Base-by-base conservation (phyloP, 805 yeast genomes). In the Lipomyces mesembrius region DNA sequence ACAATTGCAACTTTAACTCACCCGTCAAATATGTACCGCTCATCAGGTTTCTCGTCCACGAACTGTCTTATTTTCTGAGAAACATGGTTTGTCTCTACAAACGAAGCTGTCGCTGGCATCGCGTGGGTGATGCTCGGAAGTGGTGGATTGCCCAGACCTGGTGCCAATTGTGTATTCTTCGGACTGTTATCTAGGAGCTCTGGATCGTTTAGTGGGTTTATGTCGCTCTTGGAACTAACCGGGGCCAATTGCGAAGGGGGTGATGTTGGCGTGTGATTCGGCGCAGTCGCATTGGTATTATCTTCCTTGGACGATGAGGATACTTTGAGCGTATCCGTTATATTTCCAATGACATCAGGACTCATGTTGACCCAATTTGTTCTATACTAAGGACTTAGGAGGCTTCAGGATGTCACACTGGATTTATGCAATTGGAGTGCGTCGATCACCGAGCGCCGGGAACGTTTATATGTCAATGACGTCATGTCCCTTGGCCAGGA, bases 11-110 rank as follows among this genome's bases (percentile, higher is more conserved):
- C 57, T 4, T 61, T 17, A 17, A 43, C 49, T 43, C 49, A 62
- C 65, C 65, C 71, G 27, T 65, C 60, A 37, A 67, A 65, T 9
- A 29, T 43, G 39, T 65, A 65, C 32, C 52, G 59, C 12, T 60
- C 57, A 4, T 46, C 25, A 0, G 62, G 68, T 9, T 62, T 63
- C 27, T 52, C 39, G 14, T 53, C 34, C 49, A 67, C 69, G 39
- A 65, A 67, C 8, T 39, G 25, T 25, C 25, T 55, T 20, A 62
- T 14, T 46, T 29, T 25, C 29, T 57, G 27, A 27, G 55, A 17
- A n/a, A 43, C 49, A 17, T 43, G 22, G 49, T 43, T n/a, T 8
- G 49, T 2, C 20, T n/a, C 49, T 22, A 43, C 49, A n/a, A 8
- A 17, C 49, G 49, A n/a, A 17, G 49, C 49, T n/a, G 49, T 12